Evolutionary conservation across 345 rosid species (phyloP).

Genomic region (Rubroshorea leprosula): DNA sequence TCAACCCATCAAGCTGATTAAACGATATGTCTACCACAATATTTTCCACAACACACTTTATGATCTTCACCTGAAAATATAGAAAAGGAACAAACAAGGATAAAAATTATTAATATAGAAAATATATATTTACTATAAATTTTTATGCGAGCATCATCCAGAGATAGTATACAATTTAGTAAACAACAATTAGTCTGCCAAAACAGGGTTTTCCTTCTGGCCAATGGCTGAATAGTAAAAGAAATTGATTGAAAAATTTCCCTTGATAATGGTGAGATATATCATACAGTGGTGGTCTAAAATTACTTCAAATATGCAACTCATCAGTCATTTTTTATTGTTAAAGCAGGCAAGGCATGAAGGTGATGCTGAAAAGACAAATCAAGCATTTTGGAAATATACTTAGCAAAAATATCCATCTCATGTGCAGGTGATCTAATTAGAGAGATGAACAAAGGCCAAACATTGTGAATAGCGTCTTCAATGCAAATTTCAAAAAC

Average conservation of each 20-base stretch:
- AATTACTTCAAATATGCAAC: not conserved
- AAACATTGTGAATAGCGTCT: not conserved
- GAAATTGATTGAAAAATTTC: not conserved
- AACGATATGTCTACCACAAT: conserved; percentile 97
- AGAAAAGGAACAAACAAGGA: conserved; percentile 13
- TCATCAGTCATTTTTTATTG: not conserved
- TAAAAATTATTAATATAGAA: too few relatives aligned
- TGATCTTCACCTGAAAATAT: conserved; percentile 72
- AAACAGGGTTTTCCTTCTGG: not conserved
- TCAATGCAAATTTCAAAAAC: too few relatives aligned
- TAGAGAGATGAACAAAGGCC: not conserved
- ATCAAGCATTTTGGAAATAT: not conserved
- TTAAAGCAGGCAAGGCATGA: not conserved
- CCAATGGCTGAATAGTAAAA: not conserved
- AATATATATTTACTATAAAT: not conserved
- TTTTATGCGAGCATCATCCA: conserved; percentile 1
- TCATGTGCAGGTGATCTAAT: not conserved
- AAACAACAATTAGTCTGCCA: not conserved
- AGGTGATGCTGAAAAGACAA: not conserved
- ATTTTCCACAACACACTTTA: conserved; percentile 96
- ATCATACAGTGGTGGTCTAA: not conserved
- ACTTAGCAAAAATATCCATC: not conserved
- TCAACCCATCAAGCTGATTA: conserved; percentile 96
- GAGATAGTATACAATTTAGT: not conserved
- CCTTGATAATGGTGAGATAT: not conserved